Percentiles rank a stretch among this genome's conserved stretches.
Conservation (phyloP, 768 basidiomycete species). For the Leccinum subtestaceum region DNA sequence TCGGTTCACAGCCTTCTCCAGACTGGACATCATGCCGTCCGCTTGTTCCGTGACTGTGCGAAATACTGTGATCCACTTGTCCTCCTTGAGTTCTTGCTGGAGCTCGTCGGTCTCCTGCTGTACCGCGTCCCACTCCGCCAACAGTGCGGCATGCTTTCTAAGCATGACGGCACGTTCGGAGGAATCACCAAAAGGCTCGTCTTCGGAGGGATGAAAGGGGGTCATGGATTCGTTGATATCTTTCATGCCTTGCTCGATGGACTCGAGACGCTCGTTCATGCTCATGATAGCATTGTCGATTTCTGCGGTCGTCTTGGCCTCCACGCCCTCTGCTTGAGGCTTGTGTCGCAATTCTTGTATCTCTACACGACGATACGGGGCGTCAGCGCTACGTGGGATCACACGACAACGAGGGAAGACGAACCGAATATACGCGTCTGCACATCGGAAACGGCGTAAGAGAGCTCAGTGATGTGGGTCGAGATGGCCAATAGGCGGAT, state of each 20-base stretch:
- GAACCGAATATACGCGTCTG: conserved; percentile 89
- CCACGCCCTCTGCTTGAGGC: conserved; percentile 57
- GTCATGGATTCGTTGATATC: conserved; percentile 62
- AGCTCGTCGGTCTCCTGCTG: conserved; percentile 78
- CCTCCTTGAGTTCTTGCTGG: conserved; percentile 92
- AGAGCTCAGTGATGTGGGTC: conserved; percentile 83
- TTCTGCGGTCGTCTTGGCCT: conserved; percentile 57
- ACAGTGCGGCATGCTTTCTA: conserved; percentile 70
- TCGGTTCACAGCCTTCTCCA: conserved; percentile 89
- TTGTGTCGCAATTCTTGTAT: conserved; percentile 93
- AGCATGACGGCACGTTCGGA: conserved; percentile 44
- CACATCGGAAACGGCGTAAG: conserved; percentile 83
- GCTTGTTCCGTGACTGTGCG: conserved; percentile 92
- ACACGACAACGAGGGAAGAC: conserved; percentile 11
- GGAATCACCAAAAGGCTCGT: conserved; percentile 48
- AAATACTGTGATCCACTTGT: conserved; percentile 95
- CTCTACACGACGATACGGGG: conserved; percentile 44
- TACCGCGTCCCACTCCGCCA: conserved; percentile 78
- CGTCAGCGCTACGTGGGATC: conserved; percentile 10
- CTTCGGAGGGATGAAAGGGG: conserved; percentile 49
- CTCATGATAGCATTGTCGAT: conserved; percentile 81
- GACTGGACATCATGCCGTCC: conserved; percentile 94
- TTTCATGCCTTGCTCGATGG: conserved; percentile 70
- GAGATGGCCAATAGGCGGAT: conserved; percentile 74
- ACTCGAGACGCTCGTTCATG: conserved; percentile 76